Evolutionary conservation across 164 flowering plant species (phyloP).

Genomic region (Nymphaea colorata): DNA sequence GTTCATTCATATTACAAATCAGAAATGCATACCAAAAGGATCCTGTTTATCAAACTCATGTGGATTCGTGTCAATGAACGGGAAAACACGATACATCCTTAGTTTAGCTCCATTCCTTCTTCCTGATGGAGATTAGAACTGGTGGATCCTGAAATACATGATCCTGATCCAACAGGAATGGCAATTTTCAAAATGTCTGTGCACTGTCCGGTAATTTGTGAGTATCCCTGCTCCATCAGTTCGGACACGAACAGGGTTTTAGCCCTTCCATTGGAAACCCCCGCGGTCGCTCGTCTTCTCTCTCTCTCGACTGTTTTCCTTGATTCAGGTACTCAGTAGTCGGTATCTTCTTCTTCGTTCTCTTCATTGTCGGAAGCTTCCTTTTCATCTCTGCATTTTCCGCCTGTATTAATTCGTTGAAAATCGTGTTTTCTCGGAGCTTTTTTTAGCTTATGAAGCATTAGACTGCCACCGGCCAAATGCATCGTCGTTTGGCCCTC

Average conservation of each 20-base stretch:
- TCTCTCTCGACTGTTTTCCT: not conserved
- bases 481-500: conserved; percentile 12
- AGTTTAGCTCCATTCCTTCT: too few species aligned
- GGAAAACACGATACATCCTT: too few species aligned
- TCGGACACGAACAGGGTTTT: not conserved
- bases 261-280: not conserved
- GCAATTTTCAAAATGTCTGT: too few species aligned
- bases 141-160: too few species aligned
- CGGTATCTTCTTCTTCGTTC: not conserved
- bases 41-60: too few species aligned
- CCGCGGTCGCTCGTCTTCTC: not conserved
- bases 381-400: not conserved
- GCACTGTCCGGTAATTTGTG: too few species aligned
- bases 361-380: not conserved
- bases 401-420: not conserved
- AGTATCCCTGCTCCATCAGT: not conserved
- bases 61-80: too few species aligned
- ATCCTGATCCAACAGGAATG: too few species aligned
- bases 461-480: conserved; percentile 3
- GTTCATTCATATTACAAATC: too few species aligned
- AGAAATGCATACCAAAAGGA: too few species aligned
- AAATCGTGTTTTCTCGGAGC: not conserved
- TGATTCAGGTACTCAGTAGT: not conserved
- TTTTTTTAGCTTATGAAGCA: not conserved
- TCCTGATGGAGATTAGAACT: too few species aligned